These are phyloP conservation scores for Claviceps cyperi DNA, from an alignment of 2,329 filamentous ascomycete genomes.

Conservation along the genomic window DNA sequence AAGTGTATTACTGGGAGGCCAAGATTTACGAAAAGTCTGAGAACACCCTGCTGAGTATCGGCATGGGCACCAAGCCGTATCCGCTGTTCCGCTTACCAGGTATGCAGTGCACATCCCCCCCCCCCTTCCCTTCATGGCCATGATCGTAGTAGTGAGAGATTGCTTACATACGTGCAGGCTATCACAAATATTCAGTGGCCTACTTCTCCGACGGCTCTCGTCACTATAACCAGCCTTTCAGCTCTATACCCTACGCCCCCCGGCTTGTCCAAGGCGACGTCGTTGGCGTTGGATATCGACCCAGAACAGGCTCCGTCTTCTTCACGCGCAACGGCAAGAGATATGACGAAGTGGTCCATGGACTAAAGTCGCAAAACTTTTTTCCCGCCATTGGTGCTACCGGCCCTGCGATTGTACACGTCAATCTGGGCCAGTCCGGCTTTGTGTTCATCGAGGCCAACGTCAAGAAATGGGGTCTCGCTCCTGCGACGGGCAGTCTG, in stretches of 20 bases:
- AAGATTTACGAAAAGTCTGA: slow-evolving; percentile 98
- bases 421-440: slow-evolving; percentile 94
- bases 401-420: slow-evolving; percentile 81
- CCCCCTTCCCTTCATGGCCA: background rate
- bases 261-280: slow-evolving; percentile 86
- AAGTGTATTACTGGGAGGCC: slow-evolving; percentile 98
- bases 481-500: slow-evolving; percentile 87
- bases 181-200: slow-evolving; percentile 82
- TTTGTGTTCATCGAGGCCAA: slow-evolving; percentile 99
- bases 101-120: slow-evolving; percentile 27
- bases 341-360: slow-evolving; percentile 85
- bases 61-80: slow-evolving; percentile 93
- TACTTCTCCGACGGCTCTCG: slow-evolving; percentile 81
- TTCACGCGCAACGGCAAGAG: slow-evolving; percentile 98
- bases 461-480: slow-evolving; percentile 98
- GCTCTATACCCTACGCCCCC: slow-evolving; percentile 64
- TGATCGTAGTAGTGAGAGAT: background rate
- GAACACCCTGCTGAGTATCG: slow-evolving; percentile 71
- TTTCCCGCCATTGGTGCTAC: slow-evolving; percentile 96
- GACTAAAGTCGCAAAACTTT: slow-evolving; percentile 88
- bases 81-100: slow-evolving; percentile 87
- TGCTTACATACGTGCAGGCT: slow-evolving; percentile 34
- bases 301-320: slow-evolving; percentile 87
- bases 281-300: slow-evolving; percentile 86
- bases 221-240: slow-evolving; percentile 87